A percentile compares a stretch with the other conserved stretches of the same genome.
These are phyloP conservation scores for Cicer cuneatum DNA, from an alignment of 306 rosid species.

Conservation along the genomic window DNA sequence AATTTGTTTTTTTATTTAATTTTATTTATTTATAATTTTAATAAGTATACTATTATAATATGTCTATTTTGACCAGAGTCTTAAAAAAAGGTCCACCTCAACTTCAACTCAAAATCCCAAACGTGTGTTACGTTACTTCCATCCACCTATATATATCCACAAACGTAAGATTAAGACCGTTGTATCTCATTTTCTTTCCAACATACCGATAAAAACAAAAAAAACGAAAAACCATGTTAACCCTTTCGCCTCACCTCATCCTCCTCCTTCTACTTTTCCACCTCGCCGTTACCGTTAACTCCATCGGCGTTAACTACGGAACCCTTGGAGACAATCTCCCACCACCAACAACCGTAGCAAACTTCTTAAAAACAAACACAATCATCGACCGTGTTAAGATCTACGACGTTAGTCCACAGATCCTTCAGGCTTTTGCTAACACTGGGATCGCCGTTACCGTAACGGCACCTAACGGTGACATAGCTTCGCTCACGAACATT, in stretches of 20 bases:
- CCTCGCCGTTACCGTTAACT: slow-evolving; percentile 46
- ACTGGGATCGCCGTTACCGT: slow-evolving; percentile 72
- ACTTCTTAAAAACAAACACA: slow-evolving; percentile 68
- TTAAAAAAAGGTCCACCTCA: background rate
- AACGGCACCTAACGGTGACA: slow-evolving; percentile 79
- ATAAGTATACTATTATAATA: too few species aligned
- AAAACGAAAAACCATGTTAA: slow-evolving; percentile 35
- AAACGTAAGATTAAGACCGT: slow-evolving; percentile 28
- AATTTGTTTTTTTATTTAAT: too few species aligned
- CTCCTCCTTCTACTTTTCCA: slow-evolving; percentile 52
- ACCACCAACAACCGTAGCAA: slow-evolving; percentile 61
- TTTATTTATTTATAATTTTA: too few species aligned
- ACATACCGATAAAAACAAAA: too few species aligned
- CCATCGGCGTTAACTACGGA: slow-evolving; percentile 91
- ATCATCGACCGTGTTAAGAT: slow-evolving; percentile 73
- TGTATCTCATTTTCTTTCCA: background rate
- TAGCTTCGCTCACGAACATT: slow-evolving; percentile 39
- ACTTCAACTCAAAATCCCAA: background rate
- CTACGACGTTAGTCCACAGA: slow-evolving; percentile 77
- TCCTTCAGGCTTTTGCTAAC: slow-evolving; percentile 78
- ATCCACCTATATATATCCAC: background rate
- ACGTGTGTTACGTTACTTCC: background rate
- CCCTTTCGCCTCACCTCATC: slow-evolving; percentile 32
- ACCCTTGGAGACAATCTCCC: slow-evolving; percentile 82
- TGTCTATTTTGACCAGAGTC: slow-evolving; percentile 13